These are phyloP conservation scores for Trichosporon asahii DNA, from an alignment of 1,284 basidiomycete species.

Conservation along the genomic window DNA sequence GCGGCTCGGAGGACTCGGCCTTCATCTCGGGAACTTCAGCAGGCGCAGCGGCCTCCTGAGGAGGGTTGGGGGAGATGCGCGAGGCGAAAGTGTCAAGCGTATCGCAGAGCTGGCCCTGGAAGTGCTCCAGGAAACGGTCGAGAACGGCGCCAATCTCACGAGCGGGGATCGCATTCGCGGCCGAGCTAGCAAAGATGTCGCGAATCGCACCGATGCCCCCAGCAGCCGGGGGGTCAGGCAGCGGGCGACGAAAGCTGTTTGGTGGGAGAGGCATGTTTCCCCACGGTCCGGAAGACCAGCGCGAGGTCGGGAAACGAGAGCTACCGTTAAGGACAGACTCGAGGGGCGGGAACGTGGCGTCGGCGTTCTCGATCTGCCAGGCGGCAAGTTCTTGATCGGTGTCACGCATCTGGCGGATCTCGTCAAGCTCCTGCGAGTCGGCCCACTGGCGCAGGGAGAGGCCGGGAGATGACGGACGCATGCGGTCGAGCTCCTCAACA, in stretches of 20 bases:
- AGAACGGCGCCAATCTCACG: slow-evolving; percentile 47
- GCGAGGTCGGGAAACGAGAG: slow-evolving; percentile 15
- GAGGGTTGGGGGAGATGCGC: slow-evolving; percentile 20
- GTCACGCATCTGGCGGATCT: slow-evolving; percentile 15
- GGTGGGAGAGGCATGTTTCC: not conserved
- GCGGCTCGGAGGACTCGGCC: slow-evolving; percentile 15
- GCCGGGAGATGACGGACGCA: slow-evolving; percentile 17
- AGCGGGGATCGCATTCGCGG: slow-evolving; percentile 26
- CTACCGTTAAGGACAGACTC: slow-evolving; percentile 34
- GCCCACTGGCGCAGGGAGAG: slow-evolving; percentile 31
- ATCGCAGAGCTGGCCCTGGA: slow-evolving; percentile 47
- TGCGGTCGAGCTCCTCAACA: slow-evolving; percentile 33
- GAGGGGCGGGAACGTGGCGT: slow-evolving; percentile 39
- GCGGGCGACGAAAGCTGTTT: slow-evolving; percentile 10
- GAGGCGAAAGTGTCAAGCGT: slow-evolving; percentile 38
- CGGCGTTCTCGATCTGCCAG: slow-evolving; percentile 34
- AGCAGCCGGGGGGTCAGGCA: slow-evolving; percentile 8
- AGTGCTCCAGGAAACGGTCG: slow-evolving; percentile 48
- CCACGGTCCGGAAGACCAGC: not conserved
- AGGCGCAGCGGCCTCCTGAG: slow-evolving; percentile 11
- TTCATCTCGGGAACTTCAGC: slow-evolving; percentile 15
- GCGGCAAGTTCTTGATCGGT: slow-evolving; percentile 42
- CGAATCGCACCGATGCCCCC: slow-evolving; percentile 12
- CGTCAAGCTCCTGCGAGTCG: slow-evolving; percentile 23
- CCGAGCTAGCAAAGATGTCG: slow-evolving; percentile 17